A percentile compares a stretch with the other conserved stretches of the same genome.
phyloP scores from a whole-genome alignment of 1,284 basidiomycete genomes.

The Ceraceosorus bombacis region DNA sequence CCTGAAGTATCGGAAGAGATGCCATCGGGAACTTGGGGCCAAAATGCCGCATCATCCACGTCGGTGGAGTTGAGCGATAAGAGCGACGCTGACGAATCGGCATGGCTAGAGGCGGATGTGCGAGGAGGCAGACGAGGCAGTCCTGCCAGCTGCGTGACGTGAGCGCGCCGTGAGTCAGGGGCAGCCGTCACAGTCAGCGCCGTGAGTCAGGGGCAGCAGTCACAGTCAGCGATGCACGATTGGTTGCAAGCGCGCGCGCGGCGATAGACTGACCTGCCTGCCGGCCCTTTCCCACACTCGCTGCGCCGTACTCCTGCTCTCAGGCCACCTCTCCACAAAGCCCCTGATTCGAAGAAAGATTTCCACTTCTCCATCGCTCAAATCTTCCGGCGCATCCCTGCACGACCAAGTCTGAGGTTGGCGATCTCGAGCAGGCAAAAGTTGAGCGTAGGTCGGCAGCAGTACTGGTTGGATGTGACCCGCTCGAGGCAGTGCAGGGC shows the following conservation, averaged over 20 bases:
- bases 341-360: constrained; percentile 2
- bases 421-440: background rate
- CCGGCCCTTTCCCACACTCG: constrained; percentile 10
- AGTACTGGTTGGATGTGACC: constrained; percentile 6
- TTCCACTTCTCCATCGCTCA: constrained; percentile 1
- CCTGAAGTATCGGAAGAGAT: constrained; percentile 1
- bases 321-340: constrained; percentile 11
- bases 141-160: background rate
- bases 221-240: background rate
- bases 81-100: background rate
- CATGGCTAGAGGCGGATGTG: constrained; percentile 1
- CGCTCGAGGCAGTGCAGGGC: background rate
- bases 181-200: too few relatives aligned
- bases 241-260: background rate
- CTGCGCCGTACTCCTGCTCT: constrained; percentile 1
- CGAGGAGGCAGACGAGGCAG: constrained; percentile 8
- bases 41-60: constrained; percentile 10
- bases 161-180: too few relatives aligned
- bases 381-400: background rate
- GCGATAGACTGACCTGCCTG: constrained; percentile 4
- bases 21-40: constrained; percentile 7
- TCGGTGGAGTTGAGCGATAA: constrained; percentile 5
- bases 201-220: too few relatives aligned
- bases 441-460: constrained; percentile 8
- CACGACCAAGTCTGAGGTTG: too few relatives aligned